Evolutionary conservation across 2,329 filamentous ascomycete species (phyloP), one percentile per base, ranked within the genome.

Genomic region (Pyrenophora seminiperda): DNA sequence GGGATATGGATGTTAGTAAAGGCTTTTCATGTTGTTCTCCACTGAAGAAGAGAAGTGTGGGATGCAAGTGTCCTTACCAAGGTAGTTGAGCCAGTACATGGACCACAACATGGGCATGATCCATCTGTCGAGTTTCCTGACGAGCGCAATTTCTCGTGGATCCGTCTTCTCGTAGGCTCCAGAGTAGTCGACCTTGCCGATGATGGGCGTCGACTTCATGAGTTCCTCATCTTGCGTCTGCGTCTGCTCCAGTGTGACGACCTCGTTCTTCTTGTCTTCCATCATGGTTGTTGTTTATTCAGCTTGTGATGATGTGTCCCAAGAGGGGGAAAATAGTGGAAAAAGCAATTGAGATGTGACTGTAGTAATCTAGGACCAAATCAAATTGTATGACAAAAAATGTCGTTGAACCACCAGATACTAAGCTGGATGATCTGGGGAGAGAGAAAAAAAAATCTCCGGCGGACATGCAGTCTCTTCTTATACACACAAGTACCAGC

Each of bases 111-210:
- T 61, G 14, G 58, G 58, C 56, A 61, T 65, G n/a, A 68, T 63
- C 60, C 62, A 63, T 29, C 59, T 42, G 33, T 71, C 66, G 3
- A 71, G 48, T 49, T 68, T 68, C 57, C 62, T 62, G 31, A 72
- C 67, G 11, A 72, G 55, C 2, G 65, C 67, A 15, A 72, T 71
- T 40, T 70, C 68, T 30, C 57, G 54, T 5, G 68, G 68, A 30
- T 71, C 67, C 9, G 65, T 71, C 57, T 72, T 71, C 45, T 70
- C 66, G 37, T 68, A 58, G 27, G 68, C 67, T 53, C 68, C 67
- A 13, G 66, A 70, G 41, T 71, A 68, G 51, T 70, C 69, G 20
- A 64, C 57, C 60, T 67, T 72, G 38, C 54, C 47, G 7, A 62
- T 51, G 5, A 51, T 50, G 2, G 62, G 66, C 2, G 62, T 38